Percentiles rank a stretch among this genome's conserved stretches.
phyloP scores from a whole-genome alignment of 2,329 filamentous ascomycete genomes.

The Seiridium unicorne region DNA sequence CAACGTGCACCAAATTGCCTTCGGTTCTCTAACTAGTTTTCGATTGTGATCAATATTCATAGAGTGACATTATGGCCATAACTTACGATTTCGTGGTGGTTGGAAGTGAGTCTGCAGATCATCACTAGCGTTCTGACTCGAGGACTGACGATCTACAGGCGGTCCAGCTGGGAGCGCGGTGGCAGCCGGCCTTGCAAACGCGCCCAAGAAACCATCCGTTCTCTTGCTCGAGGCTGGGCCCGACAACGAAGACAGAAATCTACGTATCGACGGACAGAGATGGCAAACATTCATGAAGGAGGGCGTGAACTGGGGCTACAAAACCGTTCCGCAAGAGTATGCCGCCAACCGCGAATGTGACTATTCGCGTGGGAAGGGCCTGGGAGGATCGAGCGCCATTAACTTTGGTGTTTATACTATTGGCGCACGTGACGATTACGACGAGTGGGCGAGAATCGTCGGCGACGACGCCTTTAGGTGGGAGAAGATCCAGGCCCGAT shows the following conservation, averaged over 20 bases:
- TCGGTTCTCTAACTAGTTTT: too few species aligned
- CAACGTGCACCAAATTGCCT: too few species aligned
- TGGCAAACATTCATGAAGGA: constrained; percentile 49
- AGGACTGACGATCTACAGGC: constrained; percentile 29
- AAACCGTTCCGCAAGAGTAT: constrained; percentile 44
- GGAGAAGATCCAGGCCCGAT: constrained; percentile 48
- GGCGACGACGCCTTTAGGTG: constrained; percentile 56
- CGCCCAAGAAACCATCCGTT: constrained; percentile 46
- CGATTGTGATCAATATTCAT: too few species aligned
- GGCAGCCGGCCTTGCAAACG: constrained; percentile 49
- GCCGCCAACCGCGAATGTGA: constrained; percentile 42
- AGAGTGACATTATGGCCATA: too few species aligned
- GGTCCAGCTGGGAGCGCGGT: constrained; percentile 60
- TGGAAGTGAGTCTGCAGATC: constrained; percentile 23
- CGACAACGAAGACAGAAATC: constrained; percentile 41
- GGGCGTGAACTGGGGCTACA: constrained; percentile 52
- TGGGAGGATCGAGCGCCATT: constrained; percentile 52
- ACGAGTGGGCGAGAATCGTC: constrained; percentile 57
- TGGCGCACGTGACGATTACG: constrained; percentile 59
- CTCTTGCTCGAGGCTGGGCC: constrained; percentile 62
- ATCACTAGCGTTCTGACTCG: not conserved
- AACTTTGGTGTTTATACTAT: constrained; percentile 56
- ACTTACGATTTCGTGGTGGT: constrained; percentile 30
- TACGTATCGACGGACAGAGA: constrained; percentile 53
- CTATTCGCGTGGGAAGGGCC: constrained; percentile 47